Evolutionary conservation across 805 yeast species (phyloP).

Genomic region (Saccharomycopsis vini): DNA sequence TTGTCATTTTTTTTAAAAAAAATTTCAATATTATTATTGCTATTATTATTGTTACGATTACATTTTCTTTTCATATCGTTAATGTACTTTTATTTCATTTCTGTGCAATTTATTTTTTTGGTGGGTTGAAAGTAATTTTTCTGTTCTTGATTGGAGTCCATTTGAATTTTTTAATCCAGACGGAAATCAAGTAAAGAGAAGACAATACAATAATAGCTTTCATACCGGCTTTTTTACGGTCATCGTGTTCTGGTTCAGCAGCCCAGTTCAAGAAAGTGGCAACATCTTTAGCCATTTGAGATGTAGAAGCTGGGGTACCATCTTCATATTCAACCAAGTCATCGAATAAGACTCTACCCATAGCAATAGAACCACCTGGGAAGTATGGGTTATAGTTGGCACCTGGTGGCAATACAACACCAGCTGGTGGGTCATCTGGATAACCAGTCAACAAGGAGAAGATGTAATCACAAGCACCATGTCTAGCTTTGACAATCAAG

Average conservation of each 20-base stretch:
- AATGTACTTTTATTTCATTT: too few relatives aligned
- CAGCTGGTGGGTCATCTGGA: conserved; percentile 98
- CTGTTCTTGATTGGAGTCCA: conserved; percentile 95
- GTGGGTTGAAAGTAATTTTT: conserved; percentile 88
- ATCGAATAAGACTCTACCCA: conserved; percentile 97
- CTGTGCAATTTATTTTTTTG: conserved; percentile 56
- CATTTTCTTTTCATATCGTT: too few relatives aligned
- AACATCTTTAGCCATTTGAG: conserved; percentile 99
- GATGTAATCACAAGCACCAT: conserved; percentile 94
- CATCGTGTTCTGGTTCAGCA: conserved; percentile 97
- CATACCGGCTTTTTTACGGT: conserved; percentile 92
- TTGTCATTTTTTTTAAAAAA: too few relatives aligned
- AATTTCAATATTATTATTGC: too few relatives aligned
- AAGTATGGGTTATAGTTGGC: conserved; percentile 98
- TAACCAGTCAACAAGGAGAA: conserved; percentile 94
- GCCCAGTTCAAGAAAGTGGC: conserved; percentile 96
- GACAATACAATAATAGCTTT: conserved; percentile 81
- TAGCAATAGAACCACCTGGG: conserved; percentile 99
- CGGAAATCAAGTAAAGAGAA: conserved; percentile 67
- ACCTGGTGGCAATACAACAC: conserved; percentile 87
- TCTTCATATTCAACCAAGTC: conserved; percentile 97
- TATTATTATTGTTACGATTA: too few relatives aligned
- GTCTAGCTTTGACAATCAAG: conserved; percentile 96
- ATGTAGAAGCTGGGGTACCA: conserved; percentile 96
- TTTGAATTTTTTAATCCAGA: conserved; percentile 96